Percentiles rank a stretch among this genome's conserved stretches.
These are phyloP conservation scores for Chrysanthemum makinoi DNA, from an alignment of 129 eudicot species.

Conservation along the genomic window DNA sequence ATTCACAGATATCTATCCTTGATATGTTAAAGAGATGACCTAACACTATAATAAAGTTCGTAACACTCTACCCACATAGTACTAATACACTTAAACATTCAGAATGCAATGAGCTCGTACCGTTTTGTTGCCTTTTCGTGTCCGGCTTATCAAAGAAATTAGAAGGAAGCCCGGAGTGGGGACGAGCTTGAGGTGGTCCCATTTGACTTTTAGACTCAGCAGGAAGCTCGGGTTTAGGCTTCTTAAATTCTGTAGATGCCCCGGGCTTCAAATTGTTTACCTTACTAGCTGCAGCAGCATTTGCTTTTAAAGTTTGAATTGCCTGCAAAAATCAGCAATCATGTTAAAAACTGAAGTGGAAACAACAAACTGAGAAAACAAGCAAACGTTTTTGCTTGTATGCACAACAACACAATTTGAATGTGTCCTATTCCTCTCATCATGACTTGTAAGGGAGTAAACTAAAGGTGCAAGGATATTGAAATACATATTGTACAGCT, in stretches of 20 bases:
- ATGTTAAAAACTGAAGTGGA: background rate
- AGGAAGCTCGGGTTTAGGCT: slow-evolving; percentile 36
- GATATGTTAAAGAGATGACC: too few species aligned
- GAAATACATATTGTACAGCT: background rate
- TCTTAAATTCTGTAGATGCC: slow-evolving; percentile 41
- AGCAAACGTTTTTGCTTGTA: background rate
- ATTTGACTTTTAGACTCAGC: slow-evolving; percentile 33
- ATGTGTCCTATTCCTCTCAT: slow-evolving; percentile 8
- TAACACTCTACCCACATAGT: too few species aligned
- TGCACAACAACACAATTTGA: slow-evolving; percentile 8
- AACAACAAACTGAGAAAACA: background rate
- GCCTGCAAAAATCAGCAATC: slow-evolving; percentile 53
- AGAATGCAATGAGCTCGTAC: slow-evolving; percentile 33
- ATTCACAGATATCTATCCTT: too few species aligned
- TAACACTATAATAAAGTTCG: too few species aligned
- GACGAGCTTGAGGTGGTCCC: slow-evolving; percentile 40
- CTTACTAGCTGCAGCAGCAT: slow-evolving; percentile 57
- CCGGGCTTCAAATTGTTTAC: slow-evolving; percentile 47
- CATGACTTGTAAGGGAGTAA: slow-evolving; percentile 1
- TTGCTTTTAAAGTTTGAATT: slow-evolving; percentile 68
- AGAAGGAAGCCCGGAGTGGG: slow-evolving; percentile 61
- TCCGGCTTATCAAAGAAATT: slow-evolving; percentile 72
- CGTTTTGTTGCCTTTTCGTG: slow-evolving; percentile 58
- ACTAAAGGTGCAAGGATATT: slow-evolving; percentile 9
- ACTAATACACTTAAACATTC: background rate